These are phyloP conservation scores for Pyrenochaeta sp. DNA, from an alignment of 2,329 filamentous ascomycete species.

Conservation along the genomic window DNA sequence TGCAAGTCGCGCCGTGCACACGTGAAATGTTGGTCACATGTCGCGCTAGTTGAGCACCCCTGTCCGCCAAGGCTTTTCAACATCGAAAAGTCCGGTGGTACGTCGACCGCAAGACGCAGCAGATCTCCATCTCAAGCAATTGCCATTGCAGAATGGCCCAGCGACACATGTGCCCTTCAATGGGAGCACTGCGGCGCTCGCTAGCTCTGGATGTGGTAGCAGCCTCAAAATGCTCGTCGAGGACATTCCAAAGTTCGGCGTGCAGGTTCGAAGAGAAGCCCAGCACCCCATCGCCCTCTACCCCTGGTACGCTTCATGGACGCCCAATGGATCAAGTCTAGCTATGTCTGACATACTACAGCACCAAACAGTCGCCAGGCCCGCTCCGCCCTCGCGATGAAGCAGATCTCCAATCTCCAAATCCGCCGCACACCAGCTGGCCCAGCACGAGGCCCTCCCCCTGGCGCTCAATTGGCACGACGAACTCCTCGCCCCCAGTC, in stretches of 20 bases:
- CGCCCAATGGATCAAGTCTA: not conserved
- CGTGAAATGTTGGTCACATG: constrained; percentile 21
- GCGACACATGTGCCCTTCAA: constrained; percentile 43
- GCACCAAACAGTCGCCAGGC: constrained; percentile 29
- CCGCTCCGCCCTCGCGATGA: constrained; percentile 34
- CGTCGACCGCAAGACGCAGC: constrained; percentile 12
- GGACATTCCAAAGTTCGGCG: constrained; percentile 36
- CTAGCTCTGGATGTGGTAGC: constrained; percentile 26
- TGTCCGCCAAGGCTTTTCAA: constrained; percentile 37
- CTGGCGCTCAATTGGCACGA: constrained; percentile 23
- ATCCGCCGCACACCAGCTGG: constrained; percentile 26
- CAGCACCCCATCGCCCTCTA: constrained; percentile 21
- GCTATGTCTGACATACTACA: constrained; percentile 15
- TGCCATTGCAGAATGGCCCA: constrained; percentile 44
- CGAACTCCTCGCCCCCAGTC: constrained; percentile 5
- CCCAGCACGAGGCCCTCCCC: constrained; percentile 29
- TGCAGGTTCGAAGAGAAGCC: constrained; percentile 32
- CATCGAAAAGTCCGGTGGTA: constrained; percentile 38
- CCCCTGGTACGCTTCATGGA: constrained; percentile 26
- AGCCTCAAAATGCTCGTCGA: constrained; percentile 25
- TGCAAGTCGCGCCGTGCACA: too few species aligned
- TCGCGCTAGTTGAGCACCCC: constrained; percentile 27
- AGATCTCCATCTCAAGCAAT: constrained; percentile 20
- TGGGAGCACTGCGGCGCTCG: constrained; percentile 37
- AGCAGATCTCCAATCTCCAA: constrained; percentile 34